Percentiles rank a stretch among this genome's conserved stretches.
phyloP scores from a whole-genome alignment of 441 rosid species.

The Aquilaria agallochum region DNA sequence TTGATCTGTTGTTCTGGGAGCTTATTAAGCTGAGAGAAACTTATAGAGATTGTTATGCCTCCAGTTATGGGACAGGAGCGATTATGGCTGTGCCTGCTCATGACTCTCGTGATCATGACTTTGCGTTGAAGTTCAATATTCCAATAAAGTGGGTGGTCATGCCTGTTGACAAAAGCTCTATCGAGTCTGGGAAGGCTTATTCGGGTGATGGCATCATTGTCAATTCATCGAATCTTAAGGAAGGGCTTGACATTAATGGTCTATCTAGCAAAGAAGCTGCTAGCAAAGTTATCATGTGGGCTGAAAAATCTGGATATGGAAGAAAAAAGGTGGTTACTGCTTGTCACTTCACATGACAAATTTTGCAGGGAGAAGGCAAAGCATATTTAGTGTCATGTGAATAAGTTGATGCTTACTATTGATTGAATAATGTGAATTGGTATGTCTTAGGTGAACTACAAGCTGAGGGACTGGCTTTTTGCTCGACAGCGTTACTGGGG shows the following conservation, averaged over 20 bases:
- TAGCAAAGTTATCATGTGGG: conserved; percentile 74
- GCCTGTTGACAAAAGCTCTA: conserved; percentile 33
- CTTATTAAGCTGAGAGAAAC: conserved; percentile 9
- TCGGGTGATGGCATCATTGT: conserved; percentile 53
- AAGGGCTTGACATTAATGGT: conserved; percentile 83
- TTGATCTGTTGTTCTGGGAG: too few species aligned
- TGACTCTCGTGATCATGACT: conserved; percentile 81
- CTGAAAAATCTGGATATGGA: conserved; percentile 75
- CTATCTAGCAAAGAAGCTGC: conserved; percentile 68
- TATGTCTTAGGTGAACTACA: conserved; percentile 71
- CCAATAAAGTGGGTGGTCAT: conserved; percentile 74
- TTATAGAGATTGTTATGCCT: conserved; percentile 15
- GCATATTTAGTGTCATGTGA: conserved; percentile 6
- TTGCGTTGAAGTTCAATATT: conserved; percentile 72
- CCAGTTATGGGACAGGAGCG: conserved; percentile 98
- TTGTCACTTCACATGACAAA: neutral
- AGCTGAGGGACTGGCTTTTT: conserved; percentile 98
- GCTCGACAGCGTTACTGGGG: conserved; percentile 99
- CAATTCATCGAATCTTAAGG: conserved; percentile 56
- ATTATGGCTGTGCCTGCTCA: conserved; percentile 99
- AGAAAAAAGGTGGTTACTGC: conserved; percentile 64
- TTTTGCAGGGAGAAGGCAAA: conserved; percentile 3
- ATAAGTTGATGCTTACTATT: neutral
- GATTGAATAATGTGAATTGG: conserved; percentile 2
- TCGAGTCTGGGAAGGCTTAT: conserved; percentile 50